Base-by-base conservation (phyloP, 768 basidiomycete genomes). In the Suillus placidus region DNA sequence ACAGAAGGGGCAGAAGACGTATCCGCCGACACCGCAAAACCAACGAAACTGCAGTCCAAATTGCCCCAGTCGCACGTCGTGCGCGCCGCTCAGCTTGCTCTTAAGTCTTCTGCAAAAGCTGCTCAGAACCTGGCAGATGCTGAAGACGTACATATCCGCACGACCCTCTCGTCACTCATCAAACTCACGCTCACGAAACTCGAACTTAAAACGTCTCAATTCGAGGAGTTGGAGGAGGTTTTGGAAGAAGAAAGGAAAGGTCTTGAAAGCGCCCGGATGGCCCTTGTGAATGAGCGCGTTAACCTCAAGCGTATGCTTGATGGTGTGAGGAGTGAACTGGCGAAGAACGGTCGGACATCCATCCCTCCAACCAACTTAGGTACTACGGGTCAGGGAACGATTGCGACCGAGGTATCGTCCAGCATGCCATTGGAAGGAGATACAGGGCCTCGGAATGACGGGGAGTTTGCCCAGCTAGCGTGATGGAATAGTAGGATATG, bases 171-270 rank as follows among this genome's bases (percentile, higher is more conserved):
- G 3, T 86, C 88, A 43, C 84, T 99, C 65, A 92, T 99, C 79
- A 91, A 93, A 77, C 83, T 93, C 63, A 93, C 85, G 66, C 83
- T 86, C 71, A 93, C 85, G 57, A 99, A 99, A 78, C 87, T 99
- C 43, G 96, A 98, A 73, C 82, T 97, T 62, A 99, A 99, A 83
- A 93, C 95, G 88, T 79, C 86, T 2, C 93, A 96, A 76, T 98
- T 99, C 72, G 97, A 98, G 75, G 90, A 94, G 76, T 82, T 99
- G 64, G 97, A 99, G 75, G 91, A 92, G 57, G 80, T 95, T 10
- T 81, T 99, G 61, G 97, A 99, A 75, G 90, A 94, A 61, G 97
- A 99, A 78, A 85, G 95, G 64, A 85, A 91, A 67, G 82, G 87
- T 42, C 78, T 99, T 52, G 97, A 99, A 81, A 87, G 88, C 56